Conservation (phyloP, 768 basidiomycete species). For the Lactarius psammicola region DNA sequence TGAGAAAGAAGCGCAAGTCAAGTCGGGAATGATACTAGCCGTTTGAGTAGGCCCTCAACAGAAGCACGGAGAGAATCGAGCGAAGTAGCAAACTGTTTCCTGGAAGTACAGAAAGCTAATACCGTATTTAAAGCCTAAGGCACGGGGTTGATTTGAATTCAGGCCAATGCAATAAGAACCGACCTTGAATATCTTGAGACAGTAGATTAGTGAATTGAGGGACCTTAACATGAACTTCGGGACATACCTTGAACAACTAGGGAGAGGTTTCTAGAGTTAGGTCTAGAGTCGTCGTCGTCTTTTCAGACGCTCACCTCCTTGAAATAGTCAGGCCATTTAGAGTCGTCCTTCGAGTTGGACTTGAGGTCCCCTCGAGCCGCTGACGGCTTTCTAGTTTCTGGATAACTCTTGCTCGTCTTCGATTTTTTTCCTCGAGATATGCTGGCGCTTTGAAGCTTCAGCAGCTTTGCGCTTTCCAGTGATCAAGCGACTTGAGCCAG, state of each 20-base stretch:
- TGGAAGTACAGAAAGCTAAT: constrained; percentile 79
- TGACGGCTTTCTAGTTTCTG: neutral
- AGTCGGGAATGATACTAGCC: constrained; percentile 43
- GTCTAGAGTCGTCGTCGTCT: constrained; percentile 26
- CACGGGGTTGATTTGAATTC: neutral
- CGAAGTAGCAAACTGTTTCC: constrained; percentile 77
- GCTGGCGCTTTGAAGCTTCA: neutral
- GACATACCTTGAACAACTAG: constrained; percentile 23
- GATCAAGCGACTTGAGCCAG: neutral
- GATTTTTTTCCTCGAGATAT: neutral
- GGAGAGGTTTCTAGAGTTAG: neutral
- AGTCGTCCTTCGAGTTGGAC: constrained; percentile 29
- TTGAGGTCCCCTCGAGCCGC: constrained; percentile 12
- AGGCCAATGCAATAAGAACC: neutral
- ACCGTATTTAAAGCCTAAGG: constrained; percentile 83
- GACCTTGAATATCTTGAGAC: constrained; percentile 23
- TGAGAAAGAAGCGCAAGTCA: constrained; percentile 13
- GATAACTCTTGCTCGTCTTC: constrained; percentile 3
- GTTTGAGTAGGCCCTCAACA: constrained; percentile 76
- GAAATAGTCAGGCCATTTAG: constrained; percentile 64
- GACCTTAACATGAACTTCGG: neutral
- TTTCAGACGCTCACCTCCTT: constrained; percentile 39
- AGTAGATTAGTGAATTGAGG: neutral
- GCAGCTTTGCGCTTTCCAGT: constrained; percentile 6
- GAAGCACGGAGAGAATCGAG: constrained; percentile 72